Percentiles rank a stretch among this genome's conserved stretches.
Conservation (phyloP, 176 grass and related monocot species). For the Triticum monococcum region DNA sequence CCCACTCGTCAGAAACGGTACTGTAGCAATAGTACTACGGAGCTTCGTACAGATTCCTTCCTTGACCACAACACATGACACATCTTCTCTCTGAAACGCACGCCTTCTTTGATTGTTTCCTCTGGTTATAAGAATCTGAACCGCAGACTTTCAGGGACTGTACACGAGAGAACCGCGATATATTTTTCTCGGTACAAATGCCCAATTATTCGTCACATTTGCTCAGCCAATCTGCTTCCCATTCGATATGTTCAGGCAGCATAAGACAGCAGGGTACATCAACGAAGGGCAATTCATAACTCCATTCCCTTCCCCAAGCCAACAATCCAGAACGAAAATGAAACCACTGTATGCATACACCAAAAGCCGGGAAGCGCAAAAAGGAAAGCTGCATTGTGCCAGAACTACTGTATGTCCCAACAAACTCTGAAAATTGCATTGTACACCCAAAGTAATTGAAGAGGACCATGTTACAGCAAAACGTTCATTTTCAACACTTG, state of each 20-base stretch:
- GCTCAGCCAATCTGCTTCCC: not conserved
- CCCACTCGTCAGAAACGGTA: not conserved
- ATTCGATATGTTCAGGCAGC: not conserved
- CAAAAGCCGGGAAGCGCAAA: not conserved
- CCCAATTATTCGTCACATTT: not conserved
- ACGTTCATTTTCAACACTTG: not conserved
- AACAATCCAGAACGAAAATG: not conserved
- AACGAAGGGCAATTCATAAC: not conserved
- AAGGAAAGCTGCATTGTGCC: too few species aligned
- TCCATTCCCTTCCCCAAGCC: not conserved
- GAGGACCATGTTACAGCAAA: not conserved
- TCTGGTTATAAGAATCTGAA: not conserved
- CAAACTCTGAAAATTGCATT: not conserved
- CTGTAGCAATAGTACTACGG: not conserved
- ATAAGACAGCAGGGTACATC: not conserved
- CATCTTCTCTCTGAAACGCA: too few species aligned
- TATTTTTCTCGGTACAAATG: too few species aligned
- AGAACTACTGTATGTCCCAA: not conserved
- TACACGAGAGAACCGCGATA: not conserved
- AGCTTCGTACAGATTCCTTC: not conserved
- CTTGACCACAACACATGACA: not conserved
- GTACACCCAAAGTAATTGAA: not conserved
- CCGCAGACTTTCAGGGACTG: not conserved
- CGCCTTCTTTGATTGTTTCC: too few species aligned
- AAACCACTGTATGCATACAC: not conserved